Percentiles rank a stretch among this genome's conserved stretches.
These are phyloP conservation scores for Collybia sordida DNA, from an alignment of 768 basidiomycete genomes.

Conservation along the genomic window DNA sequence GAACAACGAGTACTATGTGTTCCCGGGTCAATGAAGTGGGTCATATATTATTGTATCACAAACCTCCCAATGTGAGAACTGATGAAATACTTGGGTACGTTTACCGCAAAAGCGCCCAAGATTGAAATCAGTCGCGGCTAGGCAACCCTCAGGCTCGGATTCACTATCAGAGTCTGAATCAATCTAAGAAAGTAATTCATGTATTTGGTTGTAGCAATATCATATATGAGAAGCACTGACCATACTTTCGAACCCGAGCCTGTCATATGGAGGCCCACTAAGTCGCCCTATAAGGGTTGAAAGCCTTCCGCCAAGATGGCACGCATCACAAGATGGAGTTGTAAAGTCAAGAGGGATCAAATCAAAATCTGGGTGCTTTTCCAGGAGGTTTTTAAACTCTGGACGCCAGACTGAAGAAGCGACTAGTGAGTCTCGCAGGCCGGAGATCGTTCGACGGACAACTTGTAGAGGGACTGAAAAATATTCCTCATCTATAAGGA, in stretches of 20 bases:
- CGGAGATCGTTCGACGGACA: conserved; percentile 67
- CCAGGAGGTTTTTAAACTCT: conserved; percentile 62
- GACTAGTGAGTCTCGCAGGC: conserved; percentile 73
- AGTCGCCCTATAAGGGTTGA: conserved; percentile 65
- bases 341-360: conserved; percentile 53
- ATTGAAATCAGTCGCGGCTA: conserved; percentile 41
- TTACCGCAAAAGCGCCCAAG: conserved; percentile 81
- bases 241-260: conserved; percentile 55
- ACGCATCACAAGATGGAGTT: conserved; percentile 76
- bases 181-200: conserved; percentile 3
- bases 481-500: conserved; percentile 56
- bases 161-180: conserved; percentile 15
- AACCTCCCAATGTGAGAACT: conserved; percentile 85
- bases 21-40: conserved; percentile 9
- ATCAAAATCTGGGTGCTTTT: conserved; percentile 65
- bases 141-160: conserved; percentile 7
- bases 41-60: conserved; percentile 14
- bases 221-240: background rate
- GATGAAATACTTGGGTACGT: conserved; percentile 66
- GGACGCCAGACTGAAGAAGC: conserved; percentile 84
- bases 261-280: conserved; percentile 69
- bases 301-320: conserved; percentile 68
- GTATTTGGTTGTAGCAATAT: conserved; percentile 1
- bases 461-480: conserved; percentile 69
- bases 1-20: conserved; percentile 64